These are phyloP conservation scores for Phytophthora pistaciae DNA, from an alignment of 352 stramenopile species.

Conservation along the genomic window DNA sequence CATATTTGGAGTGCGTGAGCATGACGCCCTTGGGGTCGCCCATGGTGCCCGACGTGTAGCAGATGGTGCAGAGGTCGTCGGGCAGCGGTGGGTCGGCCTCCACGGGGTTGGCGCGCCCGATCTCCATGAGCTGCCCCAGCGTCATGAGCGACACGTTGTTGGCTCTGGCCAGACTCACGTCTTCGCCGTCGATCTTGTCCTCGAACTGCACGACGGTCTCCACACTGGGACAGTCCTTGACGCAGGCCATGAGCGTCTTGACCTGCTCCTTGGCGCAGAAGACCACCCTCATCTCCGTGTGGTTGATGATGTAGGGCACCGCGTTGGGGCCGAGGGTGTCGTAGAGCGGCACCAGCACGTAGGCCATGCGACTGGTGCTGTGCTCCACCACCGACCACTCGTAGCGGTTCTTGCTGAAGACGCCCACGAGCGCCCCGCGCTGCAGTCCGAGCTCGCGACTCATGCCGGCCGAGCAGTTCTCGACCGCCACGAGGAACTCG, in stretches of 20 bases:
- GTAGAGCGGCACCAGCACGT: conserved; percentile 79
- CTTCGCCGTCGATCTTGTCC: conserved; percentile 52
- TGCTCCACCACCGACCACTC: conserved; percentile 82
- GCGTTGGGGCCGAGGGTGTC: conserved; percentile 78
- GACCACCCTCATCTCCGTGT: conserved; percentile 79
- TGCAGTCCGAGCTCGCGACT: conserved; percentile 43
- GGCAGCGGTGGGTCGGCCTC: conserved; percentile 49
- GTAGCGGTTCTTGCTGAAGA: conserved; percentile 85
- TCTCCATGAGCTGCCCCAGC: conserved; percentile 49
- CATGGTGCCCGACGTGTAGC: conserved; percentile 66
- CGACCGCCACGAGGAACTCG: conserved; percentile 62
- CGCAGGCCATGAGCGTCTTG: conserved; percentile 62
- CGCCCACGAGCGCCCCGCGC: conserved; percentile 65
- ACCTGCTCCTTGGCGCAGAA: conserved; percentile 78
- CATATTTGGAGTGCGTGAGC: conserved; percentile 57
- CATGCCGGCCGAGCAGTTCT: conserved; percentile 53
- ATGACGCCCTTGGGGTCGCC: conserved; percentile 62
- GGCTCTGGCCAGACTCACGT: conserved; percentile 42
- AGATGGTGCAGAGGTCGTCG: conserved; percentile 59
- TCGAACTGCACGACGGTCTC: conserved; percentile 72
- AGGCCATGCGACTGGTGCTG: conserved; percentile 76
- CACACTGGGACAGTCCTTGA: conserved; percentile 62
- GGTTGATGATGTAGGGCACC: conserved; percentile 84
- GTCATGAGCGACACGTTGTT: conserved; percentile 61
- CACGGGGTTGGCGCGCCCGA: conserved; percentile 52